phyloP scores from a whole-genome alignment of 495 filamentous ascomycete species.

The Annulohypoxylon bovei region DNA sequence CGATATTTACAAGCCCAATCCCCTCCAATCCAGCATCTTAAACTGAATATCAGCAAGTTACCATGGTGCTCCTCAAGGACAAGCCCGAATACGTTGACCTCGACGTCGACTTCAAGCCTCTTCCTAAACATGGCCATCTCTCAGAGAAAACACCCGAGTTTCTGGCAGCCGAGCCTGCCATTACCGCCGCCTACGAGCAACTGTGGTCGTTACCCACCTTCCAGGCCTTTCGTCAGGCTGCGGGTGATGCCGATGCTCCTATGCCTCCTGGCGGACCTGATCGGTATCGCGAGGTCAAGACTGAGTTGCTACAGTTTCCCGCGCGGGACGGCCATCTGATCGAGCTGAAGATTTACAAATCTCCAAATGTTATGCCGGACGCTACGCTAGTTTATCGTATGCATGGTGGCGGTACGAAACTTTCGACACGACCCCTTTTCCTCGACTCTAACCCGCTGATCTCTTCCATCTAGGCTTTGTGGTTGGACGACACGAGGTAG shows the following conservation, averaged over 20 bases:
- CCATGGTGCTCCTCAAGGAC: constrained; percentile 34
- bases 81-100: constrained; percentile 39
- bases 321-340: constrained; percentile 37
- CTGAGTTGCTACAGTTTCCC: constrained; percentile 34
- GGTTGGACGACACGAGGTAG: constrained; percentile 38
- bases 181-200: constrained; percentile 17
- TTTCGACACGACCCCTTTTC: background rate
- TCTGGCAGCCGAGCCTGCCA: constrained; percentile 19
- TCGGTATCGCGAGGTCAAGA: constrained; percentile 35
- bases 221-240: constrained; percentile 22
- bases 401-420: constrained; percentile 42
- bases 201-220: constrained; percentile 40
- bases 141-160: constrained; percentile 38
- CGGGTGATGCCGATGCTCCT: constrained; percentile 32
- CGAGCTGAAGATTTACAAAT: constrained; percentile 44
- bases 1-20: background rate
- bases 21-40: background rate
- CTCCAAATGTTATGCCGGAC: constrained; percentile 22
- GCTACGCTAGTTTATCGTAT: constrained; percentile 40
- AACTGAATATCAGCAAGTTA: background rate
- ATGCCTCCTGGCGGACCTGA: constrained; percentile 38
- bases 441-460: background rate
- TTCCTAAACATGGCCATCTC: constrained; percentile 42
- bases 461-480: constrained; percentile 25
- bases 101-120: constrained; percentile 36